Conservation (phyloP, 305 asterid species). For the Solanum chacoense region DNA sequence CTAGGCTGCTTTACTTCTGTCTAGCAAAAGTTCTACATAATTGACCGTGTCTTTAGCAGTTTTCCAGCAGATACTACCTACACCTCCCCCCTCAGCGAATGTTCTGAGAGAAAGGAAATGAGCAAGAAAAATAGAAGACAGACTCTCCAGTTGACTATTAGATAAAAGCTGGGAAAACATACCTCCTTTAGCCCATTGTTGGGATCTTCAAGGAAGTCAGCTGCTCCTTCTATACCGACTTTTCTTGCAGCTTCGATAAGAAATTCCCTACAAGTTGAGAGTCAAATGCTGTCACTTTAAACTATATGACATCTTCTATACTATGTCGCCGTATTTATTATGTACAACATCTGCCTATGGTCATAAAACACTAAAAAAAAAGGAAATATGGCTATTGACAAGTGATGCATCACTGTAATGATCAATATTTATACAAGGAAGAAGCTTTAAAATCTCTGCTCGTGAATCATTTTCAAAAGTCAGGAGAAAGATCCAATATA, state of each 20-base stretch:
- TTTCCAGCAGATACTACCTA: not conserved
- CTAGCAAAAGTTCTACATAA: not conserved
- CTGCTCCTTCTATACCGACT: slow-evolving; percentile 88
- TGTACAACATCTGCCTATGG: not conserved
- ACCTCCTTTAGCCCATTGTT: slow-evolving; percentile 85
- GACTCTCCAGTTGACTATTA: not conserved
- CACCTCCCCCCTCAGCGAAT: not conserved
- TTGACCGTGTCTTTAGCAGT: not conserved
- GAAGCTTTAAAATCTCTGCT: not conserved
- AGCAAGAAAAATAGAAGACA: not conserved
- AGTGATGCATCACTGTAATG: not conserved
- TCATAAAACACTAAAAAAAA: not conserved
- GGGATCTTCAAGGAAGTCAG: slow-evolving; percentile 76
- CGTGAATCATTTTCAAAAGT: not conserved
- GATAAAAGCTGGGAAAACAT: not conserved
- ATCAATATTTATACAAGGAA: not conserved
- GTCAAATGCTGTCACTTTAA: not conserved
- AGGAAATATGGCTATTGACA: not conserved
- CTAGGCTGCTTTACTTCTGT: not conserved
- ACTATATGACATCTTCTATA: not conserved
- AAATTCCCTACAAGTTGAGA: slow-evolving; percentile 36
- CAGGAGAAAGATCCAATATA: not conserved
- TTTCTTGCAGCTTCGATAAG: slow-evolving; percentile 63
- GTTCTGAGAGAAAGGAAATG: not conserved
- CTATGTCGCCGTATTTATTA: not conserved